Evolutionary conservation across 495 filamentous ascomycete genomes (phyloP).

Genomic region (Bathelium albidoporum): DNA sequence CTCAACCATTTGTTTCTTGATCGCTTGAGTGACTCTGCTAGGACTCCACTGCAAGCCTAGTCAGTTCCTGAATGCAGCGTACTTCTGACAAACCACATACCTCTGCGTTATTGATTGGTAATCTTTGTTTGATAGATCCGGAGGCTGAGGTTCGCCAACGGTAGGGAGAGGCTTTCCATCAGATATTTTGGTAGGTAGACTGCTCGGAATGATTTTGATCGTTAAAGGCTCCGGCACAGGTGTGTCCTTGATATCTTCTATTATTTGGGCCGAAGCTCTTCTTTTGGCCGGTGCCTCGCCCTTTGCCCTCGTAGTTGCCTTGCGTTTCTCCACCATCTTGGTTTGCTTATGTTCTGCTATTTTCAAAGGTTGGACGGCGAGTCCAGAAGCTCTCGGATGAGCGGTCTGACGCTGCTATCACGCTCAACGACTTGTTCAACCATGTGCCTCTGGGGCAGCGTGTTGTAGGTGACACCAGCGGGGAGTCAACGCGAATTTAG

Average conservation of each 20-base stretch:
- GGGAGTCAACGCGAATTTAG: not conserved
- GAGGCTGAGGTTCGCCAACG: constrained; percentile 55
- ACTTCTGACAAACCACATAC: constrained; percentile 33
- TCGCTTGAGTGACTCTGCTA: constrained; percentile 68
- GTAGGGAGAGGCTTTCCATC: constrained; percentile 67
- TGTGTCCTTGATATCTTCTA: not conserved
- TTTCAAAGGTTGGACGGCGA: too few species aligned
- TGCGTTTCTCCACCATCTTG: constrained; percentile 19
- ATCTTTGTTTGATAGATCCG: constrained; percentile 51
- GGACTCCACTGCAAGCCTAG: constrained; percentile 56
- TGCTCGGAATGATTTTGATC: constrained; percentile 24
- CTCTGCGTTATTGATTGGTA: constrained; percentile 77
- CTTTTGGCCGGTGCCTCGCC: constrained; percentile 14
- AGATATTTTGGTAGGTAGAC: constrained; percentile 52
- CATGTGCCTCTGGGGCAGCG: too few species aligned
- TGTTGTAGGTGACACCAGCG: too few species aligned
- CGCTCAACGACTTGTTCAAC: too few species aligned
- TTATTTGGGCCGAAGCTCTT: constrained; percentile 6
- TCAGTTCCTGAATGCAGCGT: constrained; percentile 8
- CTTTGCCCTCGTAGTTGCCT: constrained; percentile 6
- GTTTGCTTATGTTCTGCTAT: not conserved
- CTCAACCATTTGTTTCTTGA: constrained; percentile 83
- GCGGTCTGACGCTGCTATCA: not conserved
- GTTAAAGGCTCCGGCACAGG: not conserved
- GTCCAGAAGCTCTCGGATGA: not conserved